Evolutionary conservation across 1,284 basidiomycete genomes (phyloP).

Genomic region (Trichosporon inkin): DNA sequence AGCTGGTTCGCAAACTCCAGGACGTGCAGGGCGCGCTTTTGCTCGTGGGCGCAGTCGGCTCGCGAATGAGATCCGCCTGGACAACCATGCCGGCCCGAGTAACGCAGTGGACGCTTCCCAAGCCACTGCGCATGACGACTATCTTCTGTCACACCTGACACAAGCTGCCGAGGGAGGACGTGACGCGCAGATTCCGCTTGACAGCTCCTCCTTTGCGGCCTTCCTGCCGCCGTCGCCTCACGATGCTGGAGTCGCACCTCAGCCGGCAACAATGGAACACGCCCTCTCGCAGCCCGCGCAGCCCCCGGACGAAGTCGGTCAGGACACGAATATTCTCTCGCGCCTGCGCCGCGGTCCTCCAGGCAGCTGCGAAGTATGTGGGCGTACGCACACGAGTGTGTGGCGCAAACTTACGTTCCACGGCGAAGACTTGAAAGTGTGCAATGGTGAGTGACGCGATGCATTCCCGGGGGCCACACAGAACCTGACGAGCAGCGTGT

Average conservation of each 20-base stretch:
- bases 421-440: slow-evolving; percentile 39
- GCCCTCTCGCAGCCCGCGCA: not conserved
- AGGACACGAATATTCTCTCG: slow-evolving; percentile 27
- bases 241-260: not conserved
- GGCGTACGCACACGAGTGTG: slow-evolving; percentile 43
- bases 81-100: slow-evolving; percentile 11
- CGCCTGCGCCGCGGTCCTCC: slow-evolving; percentile 39
- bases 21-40: not conserved
- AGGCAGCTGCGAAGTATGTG: slow-evolving; percentile 47
- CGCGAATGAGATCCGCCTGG: slow-evolving; percentile 18
- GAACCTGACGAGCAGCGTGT: slow-evolving; percentile 32
- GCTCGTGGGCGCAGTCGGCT: slow-evolving; percentile 16
- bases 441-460: slow-evolving; percentile 40
- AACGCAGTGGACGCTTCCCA: slow-evolving; percentile 14
- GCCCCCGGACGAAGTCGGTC: not conserved
- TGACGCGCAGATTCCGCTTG: slow-evolving; percentile 19
- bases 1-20: not conserved
- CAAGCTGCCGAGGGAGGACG: slow-evolving; percentile 8
- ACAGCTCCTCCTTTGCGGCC: slow-evolving; percentile 32
- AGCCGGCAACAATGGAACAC: slow-evolving; percentile 4
- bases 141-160: slow-evolving; percentile 32
- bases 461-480: not conserved
- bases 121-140: slow-evolving; percentile 30
- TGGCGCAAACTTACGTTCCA: slow-evolving; percentile 42
- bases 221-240: slow-evolving; percentile 28